phyloP scores from a whole-genome alignment of 306 rosid genomes.

The Pterocarpus macrocarpus region DNA sequence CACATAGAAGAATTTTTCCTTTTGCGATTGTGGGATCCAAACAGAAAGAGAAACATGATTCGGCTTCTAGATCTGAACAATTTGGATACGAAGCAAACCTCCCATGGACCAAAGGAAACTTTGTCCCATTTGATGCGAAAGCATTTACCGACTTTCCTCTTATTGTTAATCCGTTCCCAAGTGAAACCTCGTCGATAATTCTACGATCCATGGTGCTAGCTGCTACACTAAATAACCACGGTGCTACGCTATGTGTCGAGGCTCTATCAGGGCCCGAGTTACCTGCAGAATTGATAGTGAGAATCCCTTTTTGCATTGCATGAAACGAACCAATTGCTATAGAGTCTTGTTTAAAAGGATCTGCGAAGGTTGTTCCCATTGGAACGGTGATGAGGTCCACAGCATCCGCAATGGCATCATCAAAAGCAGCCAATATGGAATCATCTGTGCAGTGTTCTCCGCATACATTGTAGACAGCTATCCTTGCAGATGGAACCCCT shows the following conservation, averaged over 20 bases:
- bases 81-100: not conserved
- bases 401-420: constrained; percentile 64
- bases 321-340: constrained; percentile 56
- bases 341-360: not conserved
- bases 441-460: not conserved
- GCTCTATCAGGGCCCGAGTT: constrained; percentile 17
- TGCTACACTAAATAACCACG: constrained; percentile 46
- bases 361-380: not conserved
- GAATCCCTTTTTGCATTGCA: constrained; percentile 54
- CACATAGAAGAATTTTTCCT: not conserved
- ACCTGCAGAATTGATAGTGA: constrained; percentile 52
- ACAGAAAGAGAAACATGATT: not conserved
- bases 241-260: constrained; percentile 8
- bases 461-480: constrained; percentile 33
- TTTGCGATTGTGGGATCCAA: not conserved
- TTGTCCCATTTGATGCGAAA: not conserved
- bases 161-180: constrained; percentile 30
- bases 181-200: not conserved
- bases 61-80: not conserved
- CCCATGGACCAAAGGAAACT: not conserved
- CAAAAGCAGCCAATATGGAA: constrained; percentile 28
- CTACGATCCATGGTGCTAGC: constrained; percentile 36
- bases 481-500: constrained; percentile 14
- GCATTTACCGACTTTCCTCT: not conserved
- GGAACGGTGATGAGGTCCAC: constrained; percentile 49